Conservation (phyloP, 2,329 filamentous ascomycete genomes). For the Aspergillus quadrilineatus region DNA sequence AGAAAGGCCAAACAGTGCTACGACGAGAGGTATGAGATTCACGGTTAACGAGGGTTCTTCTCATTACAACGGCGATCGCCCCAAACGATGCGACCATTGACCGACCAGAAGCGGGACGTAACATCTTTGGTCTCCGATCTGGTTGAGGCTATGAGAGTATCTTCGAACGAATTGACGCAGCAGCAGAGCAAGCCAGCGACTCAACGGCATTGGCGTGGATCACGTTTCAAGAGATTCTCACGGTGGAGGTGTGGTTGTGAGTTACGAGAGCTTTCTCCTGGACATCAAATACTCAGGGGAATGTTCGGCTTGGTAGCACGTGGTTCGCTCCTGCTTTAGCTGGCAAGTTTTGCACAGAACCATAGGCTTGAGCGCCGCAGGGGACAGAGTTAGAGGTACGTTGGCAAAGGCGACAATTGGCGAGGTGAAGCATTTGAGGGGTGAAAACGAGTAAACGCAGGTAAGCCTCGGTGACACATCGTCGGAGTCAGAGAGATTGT, state of each 20-base stretch:
- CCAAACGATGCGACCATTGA: background rate
- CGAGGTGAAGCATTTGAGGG: background rate
- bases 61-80: background rate
- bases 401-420: background rate
- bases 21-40: no score
- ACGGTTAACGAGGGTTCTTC: no score
- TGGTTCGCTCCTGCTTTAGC: background rate
- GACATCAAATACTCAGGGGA: background rate
- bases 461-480: background rate
- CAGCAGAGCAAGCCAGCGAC: background rate
- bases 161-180: background rate
- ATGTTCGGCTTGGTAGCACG: background rate
- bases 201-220: background rate
- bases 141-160: background rate
- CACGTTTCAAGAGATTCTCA: background rate
- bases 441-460: background rate
- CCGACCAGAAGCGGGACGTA: background rate
- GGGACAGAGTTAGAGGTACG: background rate
- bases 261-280: background rate
- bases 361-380: background rate
- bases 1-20: background rate
- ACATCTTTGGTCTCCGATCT: background rate
- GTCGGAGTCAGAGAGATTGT: background rate
- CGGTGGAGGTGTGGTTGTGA: background rate
- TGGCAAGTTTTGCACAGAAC: background rate